Evolutionary conservation across 768 basidiomycete species (phyloP), one percentile per base, ranked within the genome.

Genomic region (Pleurotus pulmonarius): DNA sequence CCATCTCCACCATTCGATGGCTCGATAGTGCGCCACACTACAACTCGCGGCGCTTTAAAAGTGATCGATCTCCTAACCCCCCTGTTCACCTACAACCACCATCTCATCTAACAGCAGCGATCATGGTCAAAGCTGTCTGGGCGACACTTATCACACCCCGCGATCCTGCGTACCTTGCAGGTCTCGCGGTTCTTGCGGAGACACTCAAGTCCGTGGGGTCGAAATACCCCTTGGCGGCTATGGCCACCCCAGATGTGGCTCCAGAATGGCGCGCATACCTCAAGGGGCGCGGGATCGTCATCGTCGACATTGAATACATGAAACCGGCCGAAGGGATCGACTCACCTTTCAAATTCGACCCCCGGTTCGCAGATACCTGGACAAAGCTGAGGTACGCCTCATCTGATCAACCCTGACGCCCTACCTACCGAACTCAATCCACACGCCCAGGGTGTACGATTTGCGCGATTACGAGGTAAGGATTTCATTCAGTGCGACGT

Each of bases 211-310:
- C 74, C 11, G 81, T 83, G 34, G 69, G 76, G 13, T 85, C 87
- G 13, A 75, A 75, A 58, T 93, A 92, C 69, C 85, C 89, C n/a
- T 75, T 94, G 15, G 76, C 93, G 44, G 88, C 87, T 38, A 89
- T 94, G 85, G 80, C 81, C 38, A 90, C 91, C 0, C 73, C 83
- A 4, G 65, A 74, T 1, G 66, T 94, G 25, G 75, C 84, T 3
- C 58, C 74, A 26, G 74, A 81, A 18, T 80, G 76, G 9, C 77
- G 78, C 47, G 70, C 73, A 22, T 67, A 86, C 43, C 77, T 98
- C 29, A 58, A 62, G 22, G 75, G 74, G 46, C 72, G 77, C 6
- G 80, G 78, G 1, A 86, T 95, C 61, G 56, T 47, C 13, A 77
- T 83, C 39, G 72, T 74, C 57, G 83, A 85, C n/a, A 75, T 95